A percentile compares a stretch with the other conserved stretches of the same genome.
phyloP scores from a whole-genome alignment of 1,139 yeast species.

The Pichia sp. region DNA sequence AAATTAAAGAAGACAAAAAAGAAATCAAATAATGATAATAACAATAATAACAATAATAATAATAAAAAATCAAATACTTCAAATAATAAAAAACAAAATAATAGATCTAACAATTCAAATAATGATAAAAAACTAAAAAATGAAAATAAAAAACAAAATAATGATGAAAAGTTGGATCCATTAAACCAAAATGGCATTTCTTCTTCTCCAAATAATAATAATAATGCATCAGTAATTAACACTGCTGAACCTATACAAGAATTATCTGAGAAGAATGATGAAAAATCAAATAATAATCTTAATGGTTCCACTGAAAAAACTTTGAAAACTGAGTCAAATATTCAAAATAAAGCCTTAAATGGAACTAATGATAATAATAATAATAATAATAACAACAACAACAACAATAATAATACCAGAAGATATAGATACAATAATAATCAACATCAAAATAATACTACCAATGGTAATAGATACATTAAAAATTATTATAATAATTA shows the following conservation, averaged over 20 bases:
- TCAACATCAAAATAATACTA: slow-evolving; percentile 1
- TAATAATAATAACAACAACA: not conserved
- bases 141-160: no score
- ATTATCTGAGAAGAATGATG: not conserved
- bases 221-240: no score
- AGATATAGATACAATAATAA: not conserved
- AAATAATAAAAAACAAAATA: no score
- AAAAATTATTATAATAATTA: slow-evolving; percentile 1
- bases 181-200: no score
- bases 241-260: not conserved
- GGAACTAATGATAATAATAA: not conserved
- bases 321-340: no score
- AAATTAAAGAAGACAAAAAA: slow-evolving; percentile 10
- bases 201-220: no score
- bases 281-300: no score
- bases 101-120: no score
- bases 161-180: no score
- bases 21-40: slow-evolving; percentile 3
- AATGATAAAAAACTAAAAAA: not conserved
- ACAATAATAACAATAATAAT: not conserved
- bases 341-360: not conserved
- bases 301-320: no score
- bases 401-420: not conserved
- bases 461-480: not conserved
- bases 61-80: no score